Conservation (phyloP, 768 basidiomycete genomes). For the Tephrocybe sp. region DNA sequence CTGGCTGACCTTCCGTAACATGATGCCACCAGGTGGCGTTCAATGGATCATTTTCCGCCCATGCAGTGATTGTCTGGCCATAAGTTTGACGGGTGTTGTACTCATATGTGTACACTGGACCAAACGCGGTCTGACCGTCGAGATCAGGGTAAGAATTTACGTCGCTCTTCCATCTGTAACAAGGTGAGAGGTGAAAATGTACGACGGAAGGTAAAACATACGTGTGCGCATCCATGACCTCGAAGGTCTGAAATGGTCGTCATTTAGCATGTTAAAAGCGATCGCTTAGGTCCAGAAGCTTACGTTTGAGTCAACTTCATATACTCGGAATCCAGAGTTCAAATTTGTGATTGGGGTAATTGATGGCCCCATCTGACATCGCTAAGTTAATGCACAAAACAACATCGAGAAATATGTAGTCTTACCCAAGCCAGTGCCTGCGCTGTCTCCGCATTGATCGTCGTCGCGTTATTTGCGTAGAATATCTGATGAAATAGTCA, state of each 20-base stretch:
- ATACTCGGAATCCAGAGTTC: slow-evolving; percentile 74
- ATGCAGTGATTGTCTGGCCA: slow-evolving; percentile 54
- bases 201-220: slow-evolving; percentile 31
- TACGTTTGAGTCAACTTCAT: slow-evolving; percentile 71
- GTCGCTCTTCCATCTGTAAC: slow-evolving; percentile 59
- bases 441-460: slow-evolving; percentile 56
- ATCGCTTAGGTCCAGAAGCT: slow-evolving; percentile 17
- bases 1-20: slow-evolving; percentile 61
- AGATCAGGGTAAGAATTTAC: slow-evolving; percentile 59
- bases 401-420: background rate
- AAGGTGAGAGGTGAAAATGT: background rate
- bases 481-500: slow-evolving; percentile 51
- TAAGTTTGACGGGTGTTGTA: slow-evolving; percentile 73
- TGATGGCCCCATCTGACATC: slow-evolving; percentile 60
- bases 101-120: slow-evolving; percentile 65
- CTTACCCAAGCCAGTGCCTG: slow-evolving; percentile 44
- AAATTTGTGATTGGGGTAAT: slow-evolving; percentile 69
- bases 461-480: slow-evolving; percentile 71
- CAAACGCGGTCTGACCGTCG: slow-evolving; percentile 52
- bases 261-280: background rate
- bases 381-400: background rate
- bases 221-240: slow-evolving; percentile 78
- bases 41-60: slow-evolving; percentile 64
- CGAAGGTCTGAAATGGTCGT: slow-evolving; percentile 55
- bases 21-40: slow-evolving; percentile 85